Conservation (phyloP, 2,329 filamentous ascomycete species). For the Laburnicola sp. region DNA sequence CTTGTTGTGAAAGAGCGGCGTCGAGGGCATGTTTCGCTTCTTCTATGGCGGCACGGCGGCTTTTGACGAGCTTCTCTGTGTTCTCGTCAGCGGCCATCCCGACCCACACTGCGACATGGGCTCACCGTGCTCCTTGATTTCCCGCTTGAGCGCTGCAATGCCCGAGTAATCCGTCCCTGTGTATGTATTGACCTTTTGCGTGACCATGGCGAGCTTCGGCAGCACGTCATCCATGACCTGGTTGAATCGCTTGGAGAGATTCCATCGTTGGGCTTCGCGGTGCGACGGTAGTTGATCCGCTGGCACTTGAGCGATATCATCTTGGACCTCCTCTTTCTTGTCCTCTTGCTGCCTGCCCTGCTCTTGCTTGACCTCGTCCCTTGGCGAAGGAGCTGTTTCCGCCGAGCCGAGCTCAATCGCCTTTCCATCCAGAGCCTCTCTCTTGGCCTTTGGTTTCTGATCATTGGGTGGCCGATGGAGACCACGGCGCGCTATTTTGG, state of each 20-base stretch:
- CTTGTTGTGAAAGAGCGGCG: conserved; percentile 78
- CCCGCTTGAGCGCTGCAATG: conserved; percentile 81
- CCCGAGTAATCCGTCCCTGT: conserved; percentile 84
- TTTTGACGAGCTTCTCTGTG: conserved; percentile 61
- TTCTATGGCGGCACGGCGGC: conserved; percentile 65
- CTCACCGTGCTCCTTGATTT: conserved; percentile 70
- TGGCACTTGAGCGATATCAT: conserved; percentile 38
- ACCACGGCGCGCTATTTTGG: conserved; percentile 13
- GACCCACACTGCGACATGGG: background rate
- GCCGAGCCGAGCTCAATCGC: background rate
- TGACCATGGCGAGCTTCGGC: conserved; percentile 79
- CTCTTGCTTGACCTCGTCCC: conserved; percentile 9
- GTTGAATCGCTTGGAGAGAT: conserved; percentile 64
- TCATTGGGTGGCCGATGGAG: conserved; percentile 21
- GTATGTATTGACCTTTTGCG: conserved; percentile 87
- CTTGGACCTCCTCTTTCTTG: conserved; percentile 20
- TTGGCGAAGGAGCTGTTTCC: conserved; percentile 1
- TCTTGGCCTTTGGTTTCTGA: conserved; percentile 11
- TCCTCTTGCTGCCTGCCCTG: conserved; percentile 7
- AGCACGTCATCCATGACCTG: conserved; percentile 87
- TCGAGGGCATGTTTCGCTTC: conserved; percentile 76
- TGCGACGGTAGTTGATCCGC: conserved; percentile 56
- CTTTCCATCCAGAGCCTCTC: conserved; percentile 17
- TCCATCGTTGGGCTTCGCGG: conserved; percentile 57
- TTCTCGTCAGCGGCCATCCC: conserved; percentile 10